Conservation (phyloP, 2,329 filamentous ascomycete genomes). For the Paecilomyces fulvus region DNA sequence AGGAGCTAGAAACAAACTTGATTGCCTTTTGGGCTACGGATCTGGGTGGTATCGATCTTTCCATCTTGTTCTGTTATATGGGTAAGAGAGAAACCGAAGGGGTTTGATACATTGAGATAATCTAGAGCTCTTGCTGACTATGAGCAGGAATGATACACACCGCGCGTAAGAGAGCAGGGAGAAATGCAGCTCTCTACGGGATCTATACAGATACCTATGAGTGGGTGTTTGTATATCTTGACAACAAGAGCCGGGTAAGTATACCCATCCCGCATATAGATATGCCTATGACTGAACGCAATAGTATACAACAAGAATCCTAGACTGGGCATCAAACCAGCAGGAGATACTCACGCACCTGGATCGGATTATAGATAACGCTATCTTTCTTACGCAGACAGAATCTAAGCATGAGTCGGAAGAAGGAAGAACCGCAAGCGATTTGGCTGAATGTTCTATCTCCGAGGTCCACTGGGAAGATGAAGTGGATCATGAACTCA, state of each 20-base stretch:
- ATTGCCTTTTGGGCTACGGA: not conserved
- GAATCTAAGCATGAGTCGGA: not conserved
- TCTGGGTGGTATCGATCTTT: not conserved
- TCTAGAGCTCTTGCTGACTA: not conserved
- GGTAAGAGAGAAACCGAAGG: not conserved
- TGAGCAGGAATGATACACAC: not conserved
- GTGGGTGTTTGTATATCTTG: not conserved
- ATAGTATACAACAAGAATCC: not conserved
- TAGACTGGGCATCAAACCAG: not conserved
- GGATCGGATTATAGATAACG: not conserved
- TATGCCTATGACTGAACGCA: not conserved
- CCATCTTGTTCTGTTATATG: not conserved
- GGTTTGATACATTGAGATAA: not conserved
- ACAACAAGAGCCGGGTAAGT: not conserved
- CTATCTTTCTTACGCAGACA: not conserved
- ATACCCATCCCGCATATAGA: not conserved
- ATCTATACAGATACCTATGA: not conserved
- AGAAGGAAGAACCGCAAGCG: not conserved
- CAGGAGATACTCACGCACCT: not conserved
- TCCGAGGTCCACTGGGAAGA: not conserved
- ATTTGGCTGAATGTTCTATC: not conserved
- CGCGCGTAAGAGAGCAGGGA: not conserved
- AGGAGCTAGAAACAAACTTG: not conserved
- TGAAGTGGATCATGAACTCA: not conserved
- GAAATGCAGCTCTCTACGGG: not conserved